A percentile compares a stretch with the other conserved stretches of the same genome.
Conservation (phyloP, 2,329 filamentous ascomycete species). For the Calonectria leucothoes region DNA sequence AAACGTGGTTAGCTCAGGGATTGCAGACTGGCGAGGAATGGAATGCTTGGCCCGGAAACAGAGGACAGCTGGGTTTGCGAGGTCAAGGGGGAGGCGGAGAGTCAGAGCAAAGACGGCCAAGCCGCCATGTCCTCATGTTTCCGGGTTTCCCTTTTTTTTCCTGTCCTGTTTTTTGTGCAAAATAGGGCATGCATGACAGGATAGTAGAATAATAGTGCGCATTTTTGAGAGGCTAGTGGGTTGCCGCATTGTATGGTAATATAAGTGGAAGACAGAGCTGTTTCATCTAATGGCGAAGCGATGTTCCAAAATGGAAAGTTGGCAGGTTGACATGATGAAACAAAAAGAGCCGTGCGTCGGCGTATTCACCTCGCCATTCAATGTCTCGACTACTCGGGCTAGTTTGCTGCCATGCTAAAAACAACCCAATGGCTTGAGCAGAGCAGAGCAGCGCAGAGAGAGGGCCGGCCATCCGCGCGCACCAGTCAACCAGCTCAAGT, state of each 20-base stretch:
- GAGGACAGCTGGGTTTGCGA: too few relatives aligned
- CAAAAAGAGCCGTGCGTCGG: background rate
- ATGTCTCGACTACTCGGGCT: background rate
- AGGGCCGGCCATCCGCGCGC: background rate
- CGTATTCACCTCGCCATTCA: background rate
- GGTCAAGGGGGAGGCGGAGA: background rate
- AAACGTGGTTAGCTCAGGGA: slow-evolving; percentile 6
- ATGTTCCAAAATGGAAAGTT: background rate
- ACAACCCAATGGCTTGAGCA: background rate
- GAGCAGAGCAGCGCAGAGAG: too few relatives aligned
- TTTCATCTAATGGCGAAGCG: background rate
- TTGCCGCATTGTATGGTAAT: background rate
- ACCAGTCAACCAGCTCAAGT: background rate
- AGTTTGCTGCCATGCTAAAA: background rate
- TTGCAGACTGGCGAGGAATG: background rate
- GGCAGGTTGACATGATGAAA: background rate
- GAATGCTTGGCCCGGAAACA: background rate
- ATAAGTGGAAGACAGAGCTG: background rate
- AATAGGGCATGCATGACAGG: too few relatives aligned
- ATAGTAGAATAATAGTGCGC: background rate
- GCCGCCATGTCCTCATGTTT: too few relatives aligned
- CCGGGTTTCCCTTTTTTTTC: background rate
- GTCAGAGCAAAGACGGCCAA: background rate
- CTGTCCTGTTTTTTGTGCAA: background rate
- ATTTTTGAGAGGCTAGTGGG: background rate